These are phyloP conservation scores for Trichoderma oligosporum DNA, from an alignment of 2,329 filamentous ascomycete species.

Conservation along the genomic window DNA sequence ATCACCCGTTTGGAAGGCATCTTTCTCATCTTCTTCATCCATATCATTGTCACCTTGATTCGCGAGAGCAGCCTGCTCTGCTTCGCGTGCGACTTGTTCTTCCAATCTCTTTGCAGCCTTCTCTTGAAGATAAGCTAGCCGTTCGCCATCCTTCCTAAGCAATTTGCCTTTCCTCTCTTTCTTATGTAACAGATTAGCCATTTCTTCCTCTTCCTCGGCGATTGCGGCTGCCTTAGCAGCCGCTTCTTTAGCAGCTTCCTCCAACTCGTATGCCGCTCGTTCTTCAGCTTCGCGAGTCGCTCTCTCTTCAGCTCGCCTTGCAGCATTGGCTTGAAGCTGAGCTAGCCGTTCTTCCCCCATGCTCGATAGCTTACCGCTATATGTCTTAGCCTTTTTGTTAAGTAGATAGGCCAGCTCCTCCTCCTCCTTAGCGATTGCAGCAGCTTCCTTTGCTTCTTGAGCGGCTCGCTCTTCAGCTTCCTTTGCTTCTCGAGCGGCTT, in stretches of 20 bases:
- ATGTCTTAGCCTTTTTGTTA: slow-evolving; percentile 45
- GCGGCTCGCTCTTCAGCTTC: slow-evolving; percentile 1
- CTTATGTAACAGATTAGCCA: not conserved
- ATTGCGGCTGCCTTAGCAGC: not conserved
- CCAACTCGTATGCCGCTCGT: slow-evolving; percentile 18
- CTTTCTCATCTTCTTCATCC: slow-evolving; percentile 10
- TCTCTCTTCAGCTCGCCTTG: slow-evolving; percentile 9
- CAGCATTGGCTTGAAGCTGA: slow-evolving; percentile 10
- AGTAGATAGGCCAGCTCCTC: slow-evolving; percentile 41
- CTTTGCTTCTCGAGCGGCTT: slow-evolving; percentile 14
- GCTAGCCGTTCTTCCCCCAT: not conserved
- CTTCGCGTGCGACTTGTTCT: slow-evolving; percentile 18
- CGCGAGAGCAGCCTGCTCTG: slow-evolving; percentile 14
- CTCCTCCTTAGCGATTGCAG: slow-evolving; percentile 28
- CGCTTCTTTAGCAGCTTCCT: slow-evolving; percentile 19
- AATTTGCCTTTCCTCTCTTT: slow-evolving; percentile 15
- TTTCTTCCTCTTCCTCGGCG: slow-evolving; percentile 13
- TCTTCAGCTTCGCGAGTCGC: slow-evolving; percentile 29
- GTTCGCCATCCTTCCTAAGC: slow-evolving; percentile 6
- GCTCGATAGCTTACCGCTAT: slow-evolving; percentile 23
- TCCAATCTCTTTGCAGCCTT: slow-evolving; percentile 15
- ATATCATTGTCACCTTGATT: not conserved
- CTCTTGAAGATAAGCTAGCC: slow-evolving; percentile 1
- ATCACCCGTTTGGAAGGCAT: slow-evolving; percentile 26
- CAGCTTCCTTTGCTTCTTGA: not conserved